Base-by-base conservation (phyloP, 2,329 filamentous ascomycete genomes). In the Fusarium coicis region DNA sequence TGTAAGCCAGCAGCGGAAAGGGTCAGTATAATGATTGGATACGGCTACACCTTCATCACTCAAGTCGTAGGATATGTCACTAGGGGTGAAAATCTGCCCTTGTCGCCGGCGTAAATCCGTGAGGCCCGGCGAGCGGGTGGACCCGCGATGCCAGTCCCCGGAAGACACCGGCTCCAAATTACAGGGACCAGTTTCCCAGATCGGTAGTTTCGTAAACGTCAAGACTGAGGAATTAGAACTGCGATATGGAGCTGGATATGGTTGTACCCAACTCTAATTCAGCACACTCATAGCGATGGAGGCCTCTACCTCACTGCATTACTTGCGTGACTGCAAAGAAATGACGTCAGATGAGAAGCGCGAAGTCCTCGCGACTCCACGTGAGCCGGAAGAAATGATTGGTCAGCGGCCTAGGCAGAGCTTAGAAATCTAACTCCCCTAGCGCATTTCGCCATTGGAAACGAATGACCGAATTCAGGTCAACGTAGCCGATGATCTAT, bases 391-490 rank as follows among this genome's bases (percentile, higher is more conserved):
- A 52, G 56, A 58, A 75, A 63, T 76, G 77, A 80, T 80, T 80
- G 78, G 78, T 77, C 76, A 76, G 71, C 66, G 34, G 21, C 19
- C 6, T 36, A 5, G 28, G n/a, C 10, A 30, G 42, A 63, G 78
- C 79, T 80, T 79, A 80, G 77, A 80, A 80, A 80, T 80, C 72
- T 64, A 59, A 50, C 50, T 62, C 52, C 56, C 56, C 40, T 26
- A 42, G 58, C 70, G 63, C 68, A 76, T 72, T 63, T 74, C 76
- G 76, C 76, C 71, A 76, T 77, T 63, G 52, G 58, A 71, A 75
- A 72, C 69, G 56, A 40, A 66, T 76, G 68, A 57, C 53, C 59
- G 53, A 36, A 56, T 44, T 30, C 66, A 67, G 63, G 36, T 67
- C 60, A 56, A 61, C 62, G 66, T 68, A 52, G 53, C 52, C 53